Evolutionary conservation across 345 rosid genomes (phyloP), one percentile per base, ranked within the genome.

Genomic region (Salix dunnii): DNA sequence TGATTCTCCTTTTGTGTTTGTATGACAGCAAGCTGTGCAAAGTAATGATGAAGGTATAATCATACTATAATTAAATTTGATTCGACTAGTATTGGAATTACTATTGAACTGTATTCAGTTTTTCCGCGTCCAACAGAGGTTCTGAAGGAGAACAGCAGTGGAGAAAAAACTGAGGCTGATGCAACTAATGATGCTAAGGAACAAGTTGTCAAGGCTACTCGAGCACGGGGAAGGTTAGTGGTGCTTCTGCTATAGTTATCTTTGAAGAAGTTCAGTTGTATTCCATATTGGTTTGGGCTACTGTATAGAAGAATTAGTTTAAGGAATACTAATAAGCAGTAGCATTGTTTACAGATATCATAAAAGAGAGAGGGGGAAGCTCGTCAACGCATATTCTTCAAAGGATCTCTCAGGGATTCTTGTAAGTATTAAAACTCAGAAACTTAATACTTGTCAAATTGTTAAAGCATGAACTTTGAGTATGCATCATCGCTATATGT

Each of bases 331-430:
- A 46, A 46, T 16, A 4, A 46, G 51, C 51, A 46, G 16, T 4
- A 46, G 51, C 51, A 46, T 46, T 46, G 18, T 46, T 46, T 70
- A 18, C 78, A 91, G 96, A 83, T 96, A 93, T 78, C 84, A 87
- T 76, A 93, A 81, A 78, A 89, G 99, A 86, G 99, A 96, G 83
- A 88, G 84, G 62, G 99, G 93, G 79, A 96, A 96, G 90, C 91
- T 80, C 85, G 99, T 93, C 40, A 84, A 80, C 68, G 85, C 91
- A 33, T 96, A 93, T 85, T 89, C 99, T 33, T 84, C 89, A 2
- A 89, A 88, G 79, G 99, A 96, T 86, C 96, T 96, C 77, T 92
- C 88, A 81, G 98, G 98, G 78, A 96, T 96, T 82, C 84, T 96
- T 60, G 99, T 96, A 87, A 83, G 94, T 82, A 84, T 28, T 64